These are phyloP conservation scores for Trichothecium sympodiale DNA, from an alignment of 2,329 filamentous ascomycete genomes.

Conservation along the genomic window DNA sequence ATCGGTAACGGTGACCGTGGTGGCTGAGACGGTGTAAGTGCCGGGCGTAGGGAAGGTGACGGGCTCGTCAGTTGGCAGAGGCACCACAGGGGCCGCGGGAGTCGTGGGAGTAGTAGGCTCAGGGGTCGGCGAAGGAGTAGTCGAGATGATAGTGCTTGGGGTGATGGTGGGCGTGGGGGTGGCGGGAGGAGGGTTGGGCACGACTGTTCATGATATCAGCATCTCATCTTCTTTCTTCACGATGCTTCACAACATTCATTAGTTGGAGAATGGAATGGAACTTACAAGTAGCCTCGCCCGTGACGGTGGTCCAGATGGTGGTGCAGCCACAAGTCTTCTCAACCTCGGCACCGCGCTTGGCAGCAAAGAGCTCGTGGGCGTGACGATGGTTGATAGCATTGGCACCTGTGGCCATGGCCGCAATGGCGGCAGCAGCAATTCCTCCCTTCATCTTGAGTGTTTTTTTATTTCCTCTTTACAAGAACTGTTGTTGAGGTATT, in stretches of 20 bases:
- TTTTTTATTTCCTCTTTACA: slow-evolving; percentile 7
- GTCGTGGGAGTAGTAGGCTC: slow-evolving; percentile 15
- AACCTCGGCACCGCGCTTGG: slow-evolving; percentile 31
- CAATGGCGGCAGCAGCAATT: slow-evolving; percentile 54
- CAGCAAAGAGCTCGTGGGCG: slow-evolving; percentile 46
- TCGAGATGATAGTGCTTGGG: slow-evolving; percentile 1
- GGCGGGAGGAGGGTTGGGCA: slow-evolving; percentile 23
- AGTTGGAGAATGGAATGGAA: background rate
- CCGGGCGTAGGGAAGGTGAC: slow-evolving; percentile 53
- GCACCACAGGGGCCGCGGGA: slow-evolving; percentile 16
- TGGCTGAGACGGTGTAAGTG: slow-evolving; percentile 65
- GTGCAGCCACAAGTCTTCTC: slow-evolving; percentile 54
- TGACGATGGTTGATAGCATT: slow-evolving; percentile 46
- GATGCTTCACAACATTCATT: background rate
- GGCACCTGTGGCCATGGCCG: slow-evolving; percentile 45
- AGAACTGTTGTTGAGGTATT: slow-evolving; percentile 5
- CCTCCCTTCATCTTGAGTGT: slow-evolving; percentile 57
- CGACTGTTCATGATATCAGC: slow-evolving; percentile 19
- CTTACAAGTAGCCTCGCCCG: slow-evolving; percentile 55
- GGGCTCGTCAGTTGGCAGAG: slow-evolving; percentile 40
- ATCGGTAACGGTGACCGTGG: slow-evolving; percentile 55
- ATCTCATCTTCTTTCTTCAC: background rate
- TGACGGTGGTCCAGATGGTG: slow-evolving; percentile 62
- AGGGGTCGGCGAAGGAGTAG: slow-evolving; percentile 11
- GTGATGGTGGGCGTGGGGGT: slow-evolving; percentile 1